Evolutionary conservation across 164 flowering plant species (phyloP), one percentile per base, ranked within the genome.

Genomic region (Sedum album): DNA sequence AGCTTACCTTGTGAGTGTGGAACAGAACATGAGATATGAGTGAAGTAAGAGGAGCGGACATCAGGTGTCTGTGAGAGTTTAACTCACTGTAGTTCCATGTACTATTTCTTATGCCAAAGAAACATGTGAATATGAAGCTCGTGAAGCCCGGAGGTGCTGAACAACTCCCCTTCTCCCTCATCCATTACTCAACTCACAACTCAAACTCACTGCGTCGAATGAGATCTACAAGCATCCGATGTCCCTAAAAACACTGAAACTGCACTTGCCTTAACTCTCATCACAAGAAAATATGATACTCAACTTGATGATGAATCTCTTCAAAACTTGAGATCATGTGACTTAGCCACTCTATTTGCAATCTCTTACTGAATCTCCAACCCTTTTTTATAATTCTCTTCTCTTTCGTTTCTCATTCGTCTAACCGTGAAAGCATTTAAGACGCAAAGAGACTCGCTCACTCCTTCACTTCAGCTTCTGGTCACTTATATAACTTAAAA

Each of bases 1-100:
- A 41, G 46, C 46, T 41, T 41, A 41, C 46, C 46, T 41, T 41
- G 46, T 41, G 46, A 41, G 2, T 41, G 46, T 7, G 11, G 11
- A 51, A 6, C 6, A n/a, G 61, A 26, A 31, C 62, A 57, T 57
- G 62, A 57, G 62, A 26, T 57, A 28, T 2, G 62, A 57, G 62
- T 57, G 62, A 57, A 57, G 33, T 11, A 11, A 30, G 18, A 57
- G 33, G 62, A 57, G 62, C 62, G 62, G 62, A 23, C 62, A 57
- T 57, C 62, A 57, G 62, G 62, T 57, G 62, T 57, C 15, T 55
- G 5, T 35, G n/a, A n/a, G n/a, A n/a, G n/a, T n/a, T n/a, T n/a
- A n/a, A n/a, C 31, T 55, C 61, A 21, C 1, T 23, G 17, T 55
- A 26, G 18, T 55, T 55, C 61, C 61, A 7, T 55, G 61, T 55